Evolutionary conservation across 2,329 filamentous ascomycete species (phyloP).

Genomic region (Hypoxylon sp.): DNA sequence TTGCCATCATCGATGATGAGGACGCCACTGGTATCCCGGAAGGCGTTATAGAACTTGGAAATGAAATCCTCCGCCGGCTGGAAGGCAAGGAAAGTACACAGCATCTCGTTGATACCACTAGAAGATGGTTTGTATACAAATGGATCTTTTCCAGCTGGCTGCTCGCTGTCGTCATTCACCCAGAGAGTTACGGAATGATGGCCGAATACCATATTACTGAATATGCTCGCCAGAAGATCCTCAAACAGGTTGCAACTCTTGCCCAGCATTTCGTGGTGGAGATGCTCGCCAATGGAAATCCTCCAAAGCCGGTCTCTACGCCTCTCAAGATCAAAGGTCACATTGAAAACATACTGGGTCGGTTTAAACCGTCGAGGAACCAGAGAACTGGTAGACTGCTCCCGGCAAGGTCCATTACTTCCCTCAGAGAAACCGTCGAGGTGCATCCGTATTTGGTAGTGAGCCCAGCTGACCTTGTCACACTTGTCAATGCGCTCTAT

Average conservation of each 20-base stretch:
- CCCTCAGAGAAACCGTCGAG: constrained; percentile 79
- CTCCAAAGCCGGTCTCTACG: constrained; percentile 70
- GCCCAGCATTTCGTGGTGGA: constrained; percentile 85
- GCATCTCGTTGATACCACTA: constrained; percentile 78
- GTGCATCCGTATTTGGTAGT: constrained; percentile 85
- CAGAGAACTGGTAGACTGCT: constrained; percentile 70
- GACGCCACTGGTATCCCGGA: constrained; percentile 87
- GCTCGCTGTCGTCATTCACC: constrained; percentile 84
- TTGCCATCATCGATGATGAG: constrained; percentile 87
- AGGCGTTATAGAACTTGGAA: constrained; percentile 85
- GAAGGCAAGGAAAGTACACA: constrained; percentile 67
- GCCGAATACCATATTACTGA: constrained; percentile 93
- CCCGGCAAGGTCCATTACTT: constrained; percentile 78
- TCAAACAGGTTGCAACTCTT: constrained; percentile 82
- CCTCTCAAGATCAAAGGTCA: constrained; percentile 74
- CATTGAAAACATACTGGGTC: constrained; percentile 77
- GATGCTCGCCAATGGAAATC: constrained; percentile 73
- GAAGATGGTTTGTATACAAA: constrained; percentile 86
- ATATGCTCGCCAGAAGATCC: constrained; percentile 85
- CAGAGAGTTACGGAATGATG: constrained; percentile 84
- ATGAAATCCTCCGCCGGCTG: constrained; percentile 83
- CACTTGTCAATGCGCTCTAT: constrained; percentile 85
- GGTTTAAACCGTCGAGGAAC: constrained; percentile 69
- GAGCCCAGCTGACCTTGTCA: constrained; percentile 82
- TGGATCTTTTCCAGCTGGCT: constrained; percentile 95